Percentiles rank a stretch among this genome's conserved stretches.
Conservation (phyloP, 1,139 yeast species). For the Saccharomycopsis hybrid region DNA sequence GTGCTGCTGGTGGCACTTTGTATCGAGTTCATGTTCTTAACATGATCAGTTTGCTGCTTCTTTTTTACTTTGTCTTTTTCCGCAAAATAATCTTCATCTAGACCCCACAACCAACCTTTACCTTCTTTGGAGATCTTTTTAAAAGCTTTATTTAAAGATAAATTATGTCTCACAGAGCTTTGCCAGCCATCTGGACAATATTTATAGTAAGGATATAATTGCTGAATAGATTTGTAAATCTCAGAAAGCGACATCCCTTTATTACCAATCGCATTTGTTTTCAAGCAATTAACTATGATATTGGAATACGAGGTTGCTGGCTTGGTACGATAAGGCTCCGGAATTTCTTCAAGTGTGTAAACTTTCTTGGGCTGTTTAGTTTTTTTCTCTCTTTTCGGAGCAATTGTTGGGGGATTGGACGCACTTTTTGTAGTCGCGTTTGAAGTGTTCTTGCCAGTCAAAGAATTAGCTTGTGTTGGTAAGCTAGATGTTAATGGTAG, state of each 20-base stretch:
- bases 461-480: too few species aligned
- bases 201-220: conserved; percentile 80
- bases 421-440: too few species aligned
- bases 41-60: conserved; percentile 15
- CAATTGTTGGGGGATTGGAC: neutral
- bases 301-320: conserved; percentile 78
- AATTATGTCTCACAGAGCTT: conserved; percentile 81
- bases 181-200: conserved; percentile 99
- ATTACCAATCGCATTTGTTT: conserved; percentile 48
- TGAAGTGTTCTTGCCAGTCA: too few species aligned
- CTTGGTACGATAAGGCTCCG: conserved; percentile 75
- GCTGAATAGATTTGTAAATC: conserved; percentile 80
- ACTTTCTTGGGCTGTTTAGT: conserved; percentile 54
- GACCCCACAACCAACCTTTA: conserved; percentile 88
- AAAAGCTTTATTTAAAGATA: conserved; percentile 80
- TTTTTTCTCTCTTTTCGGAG: conserved; percentile 38
- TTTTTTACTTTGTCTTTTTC: conserved; percentile 75
- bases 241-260: conserved; percentile 80
- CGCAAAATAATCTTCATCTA: conserved; percentile 75
- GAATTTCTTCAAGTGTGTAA: conserved; percentile 71
- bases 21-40: neutral
- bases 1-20: neutral
- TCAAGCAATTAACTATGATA: conserved; percentile 71
- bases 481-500: neutral
- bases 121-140: conserved; percentile 71